phyloP scores from a whole-genome alignment of 2,329 filamentous ascomycete species.

The Pseudohalonectria lignicola region DNA sequence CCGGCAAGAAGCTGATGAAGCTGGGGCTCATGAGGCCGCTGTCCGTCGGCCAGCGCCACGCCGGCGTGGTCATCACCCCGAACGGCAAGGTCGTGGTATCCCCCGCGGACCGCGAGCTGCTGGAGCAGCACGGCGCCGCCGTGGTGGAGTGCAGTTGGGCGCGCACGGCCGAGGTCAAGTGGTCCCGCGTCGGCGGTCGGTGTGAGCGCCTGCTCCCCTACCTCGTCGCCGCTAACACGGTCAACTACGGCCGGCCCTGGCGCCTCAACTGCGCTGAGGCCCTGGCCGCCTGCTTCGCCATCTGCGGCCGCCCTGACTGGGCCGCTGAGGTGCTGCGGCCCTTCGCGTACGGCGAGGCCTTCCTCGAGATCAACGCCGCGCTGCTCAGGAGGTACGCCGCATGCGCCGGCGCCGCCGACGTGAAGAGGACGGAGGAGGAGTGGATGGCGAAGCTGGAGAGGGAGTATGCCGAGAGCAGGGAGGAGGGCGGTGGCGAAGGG shows the following conservation, averaged over 20 bases:
- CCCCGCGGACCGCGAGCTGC: constrained; percentile 67
- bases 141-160: constrained; percentile 99
- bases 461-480: constrained; percentile 75
- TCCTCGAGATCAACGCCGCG: constrained; percentile 80
- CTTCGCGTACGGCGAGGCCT: constrained; percentile 81
- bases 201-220: constrained; percentile 88
- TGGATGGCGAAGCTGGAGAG: constrained; percentile 87
- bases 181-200: constrained; percentile 82
- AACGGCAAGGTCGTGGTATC: constrained; percentile 83
- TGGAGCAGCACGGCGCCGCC: constrained; percentile 84
- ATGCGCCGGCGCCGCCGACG: constrained; percentile 66
- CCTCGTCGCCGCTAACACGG: constrained; percentile 88
- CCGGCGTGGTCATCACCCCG: constrained; percentile 86
- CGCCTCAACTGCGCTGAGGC: constrained; percentile 93
- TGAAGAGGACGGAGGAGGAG: constrained; percentile 75
- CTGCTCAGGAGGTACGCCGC: constrained; percentile 77
- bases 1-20: constrained; percentile 87
- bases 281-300: constrained; percentile 82
- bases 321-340: constrained; percentile 70
- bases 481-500: constrained; percentile 49
- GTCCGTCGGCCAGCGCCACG: constrained; percentile 81
- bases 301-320: constrained; percentile 88
- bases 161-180: constrained; percentile 81
- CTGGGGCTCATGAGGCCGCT: constrained; percentile 90
- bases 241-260: constrained; percentile 97